phyloP scores from a whole-genome alignment of 192 early-diverging fungal genomes.

The Coemansia sp. region DNA sequence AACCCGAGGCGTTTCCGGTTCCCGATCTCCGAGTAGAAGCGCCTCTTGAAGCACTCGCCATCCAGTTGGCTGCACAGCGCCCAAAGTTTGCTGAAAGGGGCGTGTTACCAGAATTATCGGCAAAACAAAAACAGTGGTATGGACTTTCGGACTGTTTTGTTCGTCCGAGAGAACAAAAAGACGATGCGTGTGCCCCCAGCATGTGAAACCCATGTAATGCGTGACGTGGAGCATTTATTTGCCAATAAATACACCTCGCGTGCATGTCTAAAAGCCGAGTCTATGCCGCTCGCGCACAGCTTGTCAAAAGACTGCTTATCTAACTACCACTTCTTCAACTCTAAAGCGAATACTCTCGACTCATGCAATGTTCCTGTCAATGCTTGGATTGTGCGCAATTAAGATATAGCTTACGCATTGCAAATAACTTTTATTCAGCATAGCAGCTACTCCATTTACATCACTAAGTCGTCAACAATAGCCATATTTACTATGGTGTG shows the following conservation, averaged over 20 bases:
- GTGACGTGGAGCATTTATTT: background rate
- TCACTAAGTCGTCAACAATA: too few species aligned
- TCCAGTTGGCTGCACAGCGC: background rate
- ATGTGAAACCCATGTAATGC: background rate
- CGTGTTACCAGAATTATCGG: background rate
- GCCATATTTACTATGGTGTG: background rate
- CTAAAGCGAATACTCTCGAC: too few species aligned
- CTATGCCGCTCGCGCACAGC: background rate
- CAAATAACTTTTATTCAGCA: too few species aligned
- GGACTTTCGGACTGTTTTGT: background rate
- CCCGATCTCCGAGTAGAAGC: background rate
- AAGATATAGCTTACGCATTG: too few species aligned
- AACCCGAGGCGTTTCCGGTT: background rate
- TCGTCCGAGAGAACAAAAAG: background rate
- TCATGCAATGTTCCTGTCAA: too few species aligned
- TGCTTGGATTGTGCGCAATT: too few species aligned
- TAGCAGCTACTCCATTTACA: too few species aligned
- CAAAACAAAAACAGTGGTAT: too few species aligned
- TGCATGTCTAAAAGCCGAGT: background rate
- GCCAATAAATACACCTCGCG: background rate
- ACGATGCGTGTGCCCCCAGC: background rate
- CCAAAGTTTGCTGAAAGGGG: background rate
- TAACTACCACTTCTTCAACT: too few species aligned
- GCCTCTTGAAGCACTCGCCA: background rate
- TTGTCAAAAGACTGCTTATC: too few species aligned